These are phyloP conservation scores for Wallemia mellicola DNA, from an alignment of 1,284 basidiomycete genomes.

Conservation along the genomic window DNA sequence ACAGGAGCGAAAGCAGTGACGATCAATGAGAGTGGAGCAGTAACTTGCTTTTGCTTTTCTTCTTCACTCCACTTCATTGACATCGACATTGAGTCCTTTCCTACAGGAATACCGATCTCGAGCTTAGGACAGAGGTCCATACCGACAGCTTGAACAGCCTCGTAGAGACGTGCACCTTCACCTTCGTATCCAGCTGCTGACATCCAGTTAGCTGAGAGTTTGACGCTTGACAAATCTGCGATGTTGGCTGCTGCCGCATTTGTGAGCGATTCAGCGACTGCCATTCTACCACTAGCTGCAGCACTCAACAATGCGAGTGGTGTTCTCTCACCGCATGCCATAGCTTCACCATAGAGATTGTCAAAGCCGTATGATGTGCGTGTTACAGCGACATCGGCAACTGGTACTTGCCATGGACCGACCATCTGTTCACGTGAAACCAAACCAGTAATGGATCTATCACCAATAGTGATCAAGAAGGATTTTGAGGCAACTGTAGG, in stretches of 20 bases:
- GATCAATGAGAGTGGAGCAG: constrained; percentile 66
- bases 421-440: constrained; percentile 96
- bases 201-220: constrained; percentile 99
- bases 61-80: constrained; percentile 63
- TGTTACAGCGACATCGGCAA: constrained; percentile 89
- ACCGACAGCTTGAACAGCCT: constrained; percentile 73
- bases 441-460: constrained; percentile 74
- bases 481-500: constrained; percentile 84
- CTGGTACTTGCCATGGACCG: constrained; percentile 92
- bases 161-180: constrained; percentile 70
- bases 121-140: constrained; percentile 82
- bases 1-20: constrained; percentile 85
- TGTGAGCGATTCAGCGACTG: constrained; percentile 72
- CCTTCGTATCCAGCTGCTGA: constrained; percentile 68
- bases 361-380: constrained; percentile 79
- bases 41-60: constrained; percentile 42
- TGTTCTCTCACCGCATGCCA: constrained; percentile 92
- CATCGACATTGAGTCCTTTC: constrained; percentile 99
- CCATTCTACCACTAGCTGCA: constrained; percentile 79
- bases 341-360: constrained; percentile 54
- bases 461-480: constrained; percentile 95
- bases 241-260: constrained; percentile 65
- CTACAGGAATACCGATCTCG: constrained; percentile 80
- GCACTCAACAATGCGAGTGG: constrained; percentile 64
- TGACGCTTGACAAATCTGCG: constrained; percentile 39